These are phyloP conservation scores for Friedmanniomyces simplex DNA, from an alignment of 495 filamentous ascomycete species.

Conservation along the genomic window DNA sequence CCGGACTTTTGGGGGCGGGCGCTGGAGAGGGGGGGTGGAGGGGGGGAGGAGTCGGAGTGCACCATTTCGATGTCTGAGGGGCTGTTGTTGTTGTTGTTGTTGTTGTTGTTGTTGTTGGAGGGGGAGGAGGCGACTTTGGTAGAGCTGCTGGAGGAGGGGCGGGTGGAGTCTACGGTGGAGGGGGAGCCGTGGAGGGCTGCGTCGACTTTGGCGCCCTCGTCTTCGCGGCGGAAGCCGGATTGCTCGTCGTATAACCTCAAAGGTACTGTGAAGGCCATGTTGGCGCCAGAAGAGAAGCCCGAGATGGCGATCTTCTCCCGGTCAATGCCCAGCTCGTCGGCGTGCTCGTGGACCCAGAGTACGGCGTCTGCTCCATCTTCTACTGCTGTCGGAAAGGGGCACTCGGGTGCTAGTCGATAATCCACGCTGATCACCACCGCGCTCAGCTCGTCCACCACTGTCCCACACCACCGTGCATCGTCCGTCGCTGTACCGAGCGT, in stretches of 20 bases:
- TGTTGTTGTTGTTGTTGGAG: background rate
- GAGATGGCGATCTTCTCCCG: slow-evolving; percentile 56
- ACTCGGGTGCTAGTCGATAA: slow-evolving; percentile 34
- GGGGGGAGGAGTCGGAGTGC: background rate
- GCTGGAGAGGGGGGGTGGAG: background rate
- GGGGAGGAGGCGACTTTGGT: slow-evolving; percentile 10
- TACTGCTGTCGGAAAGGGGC: slow-evolving; percentile 37
- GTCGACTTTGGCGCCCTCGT: background rate
- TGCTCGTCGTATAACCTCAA: slow-evolving; percentile 48
- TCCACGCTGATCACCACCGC: slow-evolving; percentile 36
- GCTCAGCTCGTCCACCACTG: slow-evolving; percentile 29
- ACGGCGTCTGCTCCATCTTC: slow-evolving; percentile 38
- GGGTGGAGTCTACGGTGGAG: background rate
- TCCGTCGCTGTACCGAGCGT: slow-evolving; percentile 32
- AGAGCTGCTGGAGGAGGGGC: slow-evolving; percentile 2
- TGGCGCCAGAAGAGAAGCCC: slow-evolving; percentile 83
- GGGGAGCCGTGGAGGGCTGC: background rate
- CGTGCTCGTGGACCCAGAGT: slow-evolving; percentile 31
- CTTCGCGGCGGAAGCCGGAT: slow-evolving; percentile 20
- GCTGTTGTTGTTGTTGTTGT: background rate
- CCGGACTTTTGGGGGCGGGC: background rate
- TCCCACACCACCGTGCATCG: slow-evolving; percentile 33
- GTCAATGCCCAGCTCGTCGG: slow-evolving; percentile 44
- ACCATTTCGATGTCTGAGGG: background rate
- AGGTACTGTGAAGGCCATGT: slow-evolving; percentile 71